phyloP scores from a whole-genome alignment of 1,284 basidiomycete genomes.

The Sanguinoderma infundibulare region DNA sequence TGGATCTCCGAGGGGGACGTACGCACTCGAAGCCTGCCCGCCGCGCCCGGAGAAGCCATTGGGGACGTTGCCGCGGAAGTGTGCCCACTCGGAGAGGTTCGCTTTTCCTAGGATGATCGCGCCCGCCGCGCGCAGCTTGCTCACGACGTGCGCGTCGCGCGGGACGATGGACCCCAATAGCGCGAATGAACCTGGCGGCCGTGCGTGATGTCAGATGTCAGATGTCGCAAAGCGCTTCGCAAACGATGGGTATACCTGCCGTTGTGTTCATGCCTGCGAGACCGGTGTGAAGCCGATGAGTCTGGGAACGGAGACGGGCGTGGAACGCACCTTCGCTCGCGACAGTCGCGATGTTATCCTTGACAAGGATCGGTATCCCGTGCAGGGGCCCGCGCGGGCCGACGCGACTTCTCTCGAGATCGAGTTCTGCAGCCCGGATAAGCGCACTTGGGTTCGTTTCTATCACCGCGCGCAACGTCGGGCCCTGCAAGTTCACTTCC shows the following conservation, averaged over 20 bases:
- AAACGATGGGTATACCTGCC: slow-evolving; percentile 23
- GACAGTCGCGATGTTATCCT: slow-evolving; percentile 61
- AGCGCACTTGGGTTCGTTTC: slow-evolving; percentile 67
- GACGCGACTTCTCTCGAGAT: slow-evolving; percentile 50
- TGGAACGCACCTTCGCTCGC: slow-evolving; percentile 50
- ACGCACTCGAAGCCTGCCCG: slow-evolving; percentile 64
- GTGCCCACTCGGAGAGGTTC: slow-evolving; percentile 66
- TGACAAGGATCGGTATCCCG: slow-evolving; percentile 73
- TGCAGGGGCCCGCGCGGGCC: slow-evolving; percentile 61
- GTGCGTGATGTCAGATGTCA: background rate
- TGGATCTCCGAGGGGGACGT: slow-evolving; percentile 63
- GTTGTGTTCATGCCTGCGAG: slow-evolving; percentile 64
- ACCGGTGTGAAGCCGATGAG: background rate
- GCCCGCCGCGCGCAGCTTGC: slow-evolving; percentile 63
- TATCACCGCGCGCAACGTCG: slow-evolving; percentile 62
- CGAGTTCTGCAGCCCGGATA: slow-evolving; percentile 45
- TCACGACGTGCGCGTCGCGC: slow-evolving; percentile 64
- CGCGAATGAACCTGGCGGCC: slow-evolving; percentile 53
- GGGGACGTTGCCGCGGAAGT: slow-evolving; percentile 58
- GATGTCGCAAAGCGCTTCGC: background rate
- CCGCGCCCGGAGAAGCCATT: slow-evolving; percentile 72
- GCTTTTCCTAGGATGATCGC: slow-evolving; percentile 74
- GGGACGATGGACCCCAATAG: slow-evolving; percentile 62
- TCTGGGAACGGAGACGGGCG: background rate
- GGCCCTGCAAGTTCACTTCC: slow-evolving; percentile 69